Conservation (phyloP, 2,329 filamentous ascomycete genomes). For the Allantophomopsis lycopodina region DNA sequence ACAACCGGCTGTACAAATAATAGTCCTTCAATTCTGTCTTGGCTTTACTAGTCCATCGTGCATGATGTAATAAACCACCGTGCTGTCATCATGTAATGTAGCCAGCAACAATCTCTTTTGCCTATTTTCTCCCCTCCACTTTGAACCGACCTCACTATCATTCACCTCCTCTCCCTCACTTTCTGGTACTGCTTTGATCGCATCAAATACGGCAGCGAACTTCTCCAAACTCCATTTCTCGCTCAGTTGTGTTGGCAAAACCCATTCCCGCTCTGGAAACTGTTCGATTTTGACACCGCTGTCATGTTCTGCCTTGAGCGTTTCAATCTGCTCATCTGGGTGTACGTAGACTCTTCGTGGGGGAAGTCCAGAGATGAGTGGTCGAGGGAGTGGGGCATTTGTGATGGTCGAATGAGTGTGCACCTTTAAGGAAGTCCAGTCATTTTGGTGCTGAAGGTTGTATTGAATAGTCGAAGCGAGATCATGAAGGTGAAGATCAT, state of each 20-base stretch:
- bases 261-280: slow-evolving; percentile 56
- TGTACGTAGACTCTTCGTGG: slow-evolving; percentile 64
- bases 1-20: too few relatives aligned
- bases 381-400: slow-evolving; percentile 33
- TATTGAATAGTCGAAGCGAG: slow-evolving; percentile 49
- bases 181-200: slow-evolving; percentile 31
- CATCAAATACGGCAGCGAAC: slow-evolving; percentile 60
- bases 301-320: slow-evolving; percentile 45
- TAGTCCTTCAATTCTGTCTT: slow-evolving; percentile 52
- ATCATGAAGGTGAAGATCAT: slow-evolving; percentile 20
- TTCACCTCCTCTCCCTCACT: slow-evolving; percentile 12
- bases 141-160: slow-evolving; percentile 17
- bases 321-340: slow-evolving; percentile 68
- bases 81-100: slow-evolving; percentile 67
- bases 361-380: slow-evolving; percentile 59
- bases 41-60: slow-evolving; percentile 83
- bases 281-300: slow-evolving; percentile 30
- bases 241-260: slow-evolving; percentile 56
- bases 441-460: slow-evolving; percentile 64
- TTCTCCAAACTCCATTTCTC: slow-evolving; percentile 58
- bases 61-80: slow-evolving; percentile 72
- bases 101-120: slow-evolving; percentile 62
- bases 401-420: slow-evolving; percentile 31
- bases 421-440: slow-evolving; percentile 50
- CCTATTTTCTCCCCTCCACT: slow-evolving; percentile 30